Conservation (phyloP, 139 green algal species). For the Ettlia oleoabundans region DNA sequence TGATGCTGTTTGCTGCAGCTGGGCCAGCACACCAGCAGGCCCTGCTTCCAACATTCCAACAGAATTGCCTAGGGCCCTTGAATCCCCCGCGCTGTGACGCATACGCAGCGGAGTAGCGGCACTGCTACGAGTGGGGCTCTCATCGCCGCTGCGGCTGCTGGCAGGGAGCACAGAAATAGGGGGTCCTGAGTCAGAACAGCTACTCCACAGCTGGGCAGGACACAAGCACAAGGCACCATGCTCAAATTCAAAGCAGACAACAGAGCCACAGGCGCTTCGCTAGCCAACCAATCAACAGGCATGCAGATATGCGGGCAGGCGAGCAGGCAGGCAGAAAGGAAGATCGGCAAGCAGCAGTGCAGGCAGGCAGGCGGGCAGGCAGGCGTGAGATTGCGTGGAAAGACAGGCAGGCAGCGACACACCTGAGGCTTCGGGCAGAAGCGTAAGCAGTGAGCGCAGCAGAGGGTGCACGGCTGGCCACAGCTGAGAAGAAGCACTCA, state of each 20-base stretch:
- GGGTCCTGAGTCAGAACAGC: no score
- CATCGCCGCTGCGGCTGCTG: slow-evolving; percentile 28
- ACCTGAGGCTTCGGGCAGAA: slow-evolving; percentile 27
- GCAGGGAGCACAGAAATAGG: background rate
- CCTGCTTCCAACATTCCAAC: no score
- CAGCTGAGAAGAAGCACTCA: slow-evolving; percentile 11
- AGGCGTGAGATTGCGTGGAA: background rate
- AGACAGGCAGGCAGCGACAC: background rate
- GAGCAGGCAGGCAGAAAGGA: background rate
- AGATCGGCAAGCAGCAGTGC: background rate
- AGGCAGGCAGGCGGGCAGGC: background rate
- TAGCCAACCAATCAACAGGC: no score
- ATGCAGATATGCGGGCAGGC: background rate
- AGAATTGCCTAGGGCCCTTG: background rate
- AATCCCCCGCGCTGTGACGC: background rate
- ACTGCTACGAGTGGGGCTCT: slow-evolving; percentile 24
- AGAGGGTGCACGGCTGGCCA: background rate
- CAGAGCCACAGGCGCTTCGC: background rate
- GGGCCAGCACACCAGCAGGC: background rate
- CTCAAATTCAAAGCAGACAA: no score
- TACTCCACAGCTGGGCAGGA: no score
- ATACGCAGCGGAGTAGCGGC: background rate
- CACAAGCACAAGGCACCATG: no score
- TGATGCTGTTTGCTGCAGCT: slow-evolving; percentile 15
- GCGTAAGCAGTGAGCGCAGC: slow-evolving; percentile 9